Evolutionary conservation across 768 basidiomycete genomes (phyloP).

Genomic region (Nevesoporus exiguus): DNA sequence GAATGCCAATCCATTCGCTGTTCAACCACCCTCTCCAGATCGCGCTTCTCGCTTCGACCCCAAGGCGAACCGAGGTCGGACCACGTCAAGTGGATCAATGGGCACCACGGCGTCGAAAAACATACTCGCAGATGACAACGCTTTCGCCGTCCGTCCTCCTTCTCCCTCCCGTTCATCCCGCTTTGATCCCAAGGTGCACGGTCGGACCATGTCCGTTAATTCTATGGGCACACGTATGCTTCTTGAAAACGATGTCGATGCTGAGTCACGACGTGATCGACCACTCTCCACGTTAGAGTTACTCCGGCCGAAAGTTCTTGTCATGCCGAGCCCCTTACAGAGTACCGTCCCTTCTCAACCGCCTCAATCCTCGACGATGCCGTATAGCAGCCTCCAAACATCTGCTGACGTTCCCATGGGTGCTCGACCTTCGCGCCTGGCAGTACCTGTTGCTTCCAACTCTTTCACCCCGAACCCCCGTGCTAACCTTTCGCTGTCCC

Average conservation of each 20-base stretch:
- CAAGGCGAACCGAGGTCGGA: slow-evolving; percentile 36
- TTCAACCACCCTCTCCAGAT: slow-evolving; percentile 37
- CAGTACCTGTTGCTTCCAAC: slow-evolving; percentile 49
- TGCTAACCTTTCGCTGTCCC: slow-evolving; percentile 67
- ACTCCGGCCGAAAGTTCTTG: slow-evolving; percentile 84
- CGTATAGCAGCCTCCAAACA: slow-evolving; percentile 58
- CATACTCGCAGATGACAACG: slow-evolving; percentile 48
- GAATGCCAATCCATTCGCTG: slow-evolving; percentile 32
- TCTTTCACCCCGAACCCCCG: slow-evolving; percentile 80
- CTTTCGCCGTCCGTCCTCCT: slow-evolving; percentile 66
- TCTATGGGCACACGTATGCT: slow-evolving; percentile 65
- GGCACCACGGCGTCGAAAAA: slow-evolving; percentile 35
- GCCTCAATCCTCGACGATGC: slow-evolving; percentile 31
- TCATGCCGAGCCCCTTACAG: slow-evolving; percentile 91
- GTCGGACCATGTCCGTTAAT: slow-evolving; percentile 59
- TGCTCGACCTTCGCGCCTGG: slow-evolving; percentile 54
- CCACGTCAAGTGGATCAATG: slow-evolving; percentile 47
- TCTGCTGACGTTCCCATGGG: slow-evolving; percentile 74
- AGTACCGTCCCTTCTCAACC: slow-evolving; percentile 34
- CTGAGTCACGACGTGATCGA: slow-evolving; percentile 42
- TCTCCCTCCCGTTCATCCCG: slow-evolving; percentile 59
- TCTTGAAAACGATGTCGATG: slow-evolving; percentile 49
- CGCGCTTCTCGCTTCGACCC: slow-evolving; percentile 44
- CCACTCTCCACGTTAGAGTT: slow-evolving; percentile 74
- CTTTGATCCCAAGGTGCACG: slow-evolving; percentile 79